Conservation (phyloP, 108 stramenopile genomes). For the Skeletonema potamos region DNA sequence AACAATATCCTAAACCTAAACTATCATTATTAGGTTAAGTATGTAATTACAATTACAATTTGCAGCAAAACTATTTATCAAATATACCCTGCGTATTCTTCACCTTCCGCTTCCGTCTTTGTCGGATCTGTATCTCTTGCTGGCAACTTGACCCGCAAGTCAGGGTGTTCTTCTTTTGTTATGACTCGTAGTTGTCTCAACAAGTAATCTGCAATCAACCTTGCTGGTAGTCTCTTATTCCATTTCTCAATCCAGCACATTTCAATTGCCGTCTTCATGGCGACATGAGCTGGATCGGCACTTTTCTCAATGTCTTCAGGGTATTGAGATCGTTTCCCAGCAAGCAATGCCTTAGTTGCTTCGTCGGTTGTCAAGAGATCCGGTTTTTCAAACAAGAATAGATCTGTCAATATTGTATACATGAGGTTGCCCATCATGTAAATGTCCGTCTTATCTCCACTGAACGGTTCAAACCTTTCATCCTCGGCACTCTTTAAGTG, state of each 20-base stretch:
- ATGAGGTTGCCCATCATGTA: background rate
- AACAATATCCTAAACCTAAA: too few species aligned
- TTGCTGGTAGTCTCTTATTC: background rate
- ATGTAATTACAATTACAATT: too few species aligned
- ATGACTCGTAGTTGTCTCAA: background rate
- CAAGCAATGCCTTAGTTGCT: background rate
- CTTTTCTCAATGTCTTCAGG: background rate
- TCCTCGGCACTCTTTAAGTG: background rate
- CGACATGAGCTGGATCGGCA: background rate
- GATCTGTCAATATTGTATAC: background rate
- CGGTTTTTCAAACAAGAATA: too few species aligned
- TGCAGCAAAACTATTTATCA: too few species aligned
- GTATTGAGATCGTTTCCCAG: background rate
- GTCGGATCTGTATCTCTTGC: too few species aligned
- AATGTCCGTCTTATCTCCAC: background rate
- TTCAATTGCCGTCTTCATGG: background rate
- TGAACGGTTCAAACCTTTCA: background rate
- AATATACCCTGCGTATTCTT: too few species aligned
- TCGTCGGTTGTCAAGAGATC: too few species aligned
- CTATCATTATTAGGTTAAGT: too few species aligned
- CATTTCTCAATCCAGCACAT: background rate
- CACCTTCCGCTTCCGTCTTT: too few species aligned
- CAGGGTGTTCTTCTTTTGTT: background rate
- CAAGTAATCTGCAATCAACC: background rate
- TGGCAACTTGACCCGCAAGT: too few species aligned